phyloP scores from a whole-genome alignment of 306 rosid genomes.

The Cicer judaicum region DNA sequence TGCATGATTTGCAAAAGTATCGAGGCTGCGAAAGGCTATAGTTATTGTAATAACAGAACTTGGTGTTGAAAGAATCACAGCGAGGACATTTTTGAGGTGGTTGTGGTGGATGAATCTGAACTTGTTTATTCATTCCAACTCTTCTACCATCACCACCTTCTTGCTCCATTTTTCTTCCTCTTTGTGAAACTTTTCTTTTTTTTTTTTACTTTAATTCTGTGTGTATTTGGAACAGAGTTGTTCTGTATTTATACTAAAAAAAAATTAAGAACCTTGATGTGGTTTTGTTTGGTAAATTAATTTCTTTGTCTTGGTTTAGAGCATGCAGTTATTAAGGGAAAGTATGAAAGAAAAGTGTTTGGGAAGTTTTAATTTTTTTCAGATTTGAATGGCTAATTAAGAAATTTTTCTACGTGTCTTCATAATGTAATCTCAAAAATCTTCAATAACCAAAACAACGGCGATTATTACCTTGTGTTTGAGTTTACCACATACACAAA shows the following conservation, averaged over 20 bases:
- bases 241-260: constrained; percentile 40
- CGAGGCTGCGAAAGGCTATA: constrained; percentile 72
- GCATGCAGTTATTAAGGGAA: not conserved
- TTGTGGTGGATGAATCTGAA: not conserved
- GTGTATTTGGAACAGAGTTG: not conserved
- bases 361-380: not conserved
- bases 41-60: constrained; percentile 74
- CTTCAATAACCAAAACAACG: constrained; percentile 51
- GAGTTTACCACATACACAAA: constrained; percentile 44
- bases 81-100: constrained; percentile 54
- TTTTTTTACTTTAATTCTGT: not conserved
- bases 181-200: not conserved
- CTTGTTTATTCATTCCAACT: constrained; percentile 31
- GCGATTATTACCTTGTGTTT: constrained; percentile 49
- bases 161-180: constrained; percentile 39
- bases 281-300: too few species aligned
- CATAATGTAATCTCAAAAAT: constrained; percentile 40
- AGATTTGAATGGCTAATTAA: not conserved
- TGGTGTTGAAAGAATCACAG: constrained; percentile 65
- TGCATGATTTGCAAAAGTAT: constrained; percentile 64
- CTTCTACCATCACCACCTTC: constrained; percentile 15
- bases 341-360: not conserved
- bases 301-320: too few species aligned
- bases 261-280: not conserved
- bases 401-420: constrained; percentile 50